Evolutionary conservation across 495 filamentous ascomycete genomes (phyloP), one percentile per base, ranked within the genome.

Genomic region (Chaetomium cochliodes): DNA sequence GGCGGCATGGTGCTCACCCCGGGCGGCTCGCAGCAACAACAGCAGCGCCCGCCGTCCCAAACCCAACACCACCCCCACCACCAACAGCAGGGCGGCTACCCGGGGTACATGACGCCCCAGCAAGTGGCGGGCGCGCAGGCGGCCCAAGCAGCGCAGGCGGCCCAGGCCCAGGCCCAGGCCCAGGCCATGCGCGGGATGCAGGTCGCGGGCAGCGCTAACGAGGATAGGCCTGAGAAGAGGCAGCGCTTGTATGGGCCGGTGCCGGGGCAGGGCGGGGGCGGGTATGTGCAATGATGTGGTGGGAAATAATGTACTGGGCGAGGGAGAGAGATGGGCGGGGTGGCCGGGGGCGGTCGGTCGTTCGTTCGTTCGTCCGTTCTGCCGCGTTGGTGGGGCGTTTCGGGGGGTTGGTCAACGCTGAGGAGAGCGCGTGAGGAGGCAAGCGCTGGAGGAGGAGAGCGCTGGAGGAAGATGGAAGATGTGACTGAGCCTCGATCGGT

Each of bases 1-100:
- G 56, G 72, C 13, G 76, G 76, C 26, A 79, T 81, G 72, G 77
- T 79, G 39, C 58, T 82, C 47, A 80, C 39, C n/a, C 47, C 58
- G 26, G 58, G 58, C 13, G 57, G 57, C 8, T 16, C 18, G 30
- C 42, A 50, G n/a, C n/a, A n/a, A n/a, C n/a, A n/a, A n/a, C n/a
- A n/a, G n/a, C n/a, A n/a, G 37, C 23, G 55, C 22, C 55, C 55
- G 39, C 12, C 11, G 12, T 18, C 55, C 9, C 55, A 41, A 7
- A 41, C 39, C 22, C 65, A 60, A n/a, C 61, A 56, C 0, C 54
- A 57, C 5, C 51, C 20, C 0, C 51, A 54, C 9, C 51, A 30
- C 12, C 51, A 30, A 26, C 25, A 28, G 6, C 25, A 28, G 39
- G 20, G 37, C 18, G 54, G 54, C 13, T 37, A 58, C 37, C 41